Percentiles rank a stretch among this genome's conserved stretches.
Evolutionary conservation across 2,329 filamentous ascomycete species (phyloP).

Genomic region (Neonectria magnoliae): DNA sequence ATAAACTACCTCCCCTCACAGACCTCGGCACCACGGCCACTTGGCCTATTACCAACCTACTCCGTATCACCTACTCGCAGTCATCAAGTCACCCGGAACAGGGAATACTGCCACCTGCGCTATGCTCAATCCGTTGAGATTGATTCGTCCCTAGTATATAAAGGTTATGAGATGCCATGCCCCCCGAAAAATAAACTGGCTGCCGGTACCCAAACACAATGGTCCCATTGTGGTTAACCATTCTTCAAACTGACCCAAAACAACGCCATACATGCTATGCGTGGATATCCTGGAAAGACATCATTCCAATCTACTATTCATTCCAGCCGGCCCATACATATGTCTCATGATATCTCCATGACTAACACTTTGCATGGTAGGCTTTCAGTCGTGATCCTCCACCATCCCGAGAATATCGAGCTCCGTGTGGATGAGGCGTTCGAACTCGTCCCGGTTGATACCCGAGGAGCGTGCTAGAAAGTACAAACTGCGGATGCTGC

Average conservation of each 20-base stretch:
- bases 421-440: constrained; percentile 75
- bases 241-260: constrained; percentile 20
- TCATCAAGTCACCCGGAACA: neutral
- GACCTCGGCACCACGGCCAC: constrained; percentile 9
- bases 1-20: neutral
- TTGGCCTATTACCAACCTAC: neutral
- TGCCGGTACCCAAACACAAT: constrained; percentile 16
- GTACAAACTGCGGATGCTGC: constrained; percentile 81
- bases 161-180: constrained; percentile 1
- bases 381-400: constrained; percentile 61
- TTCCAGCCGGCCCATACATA: constrained; percentile 6
- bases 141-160: constrained; percentile 30
- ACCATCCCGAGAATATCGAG: constrained; percentile 75
- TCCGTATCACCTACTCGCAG: too few relatives aligned
- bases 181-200: constrained; percentile 4
- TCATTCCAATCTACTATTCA: constrained; percentile 2
- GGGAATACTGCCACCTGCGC: neutral
- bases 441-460: constrained; percentile 80
- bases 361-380: constrained; percentile 4
- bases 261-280: constrained; percentile 40
- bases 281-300: constrained; percentile 18
- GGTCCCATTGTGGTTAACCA: constrained; percentile 16
- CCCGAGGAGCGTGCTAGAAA: constrained; percentile 75
- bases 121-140: constrained; percentile 17
- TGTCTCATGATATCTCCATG: neutral